phyloP scores from a whole-genome alignment of 1,284 basidiomycete genomes.

The Trichosporon ovoides region DNA sequence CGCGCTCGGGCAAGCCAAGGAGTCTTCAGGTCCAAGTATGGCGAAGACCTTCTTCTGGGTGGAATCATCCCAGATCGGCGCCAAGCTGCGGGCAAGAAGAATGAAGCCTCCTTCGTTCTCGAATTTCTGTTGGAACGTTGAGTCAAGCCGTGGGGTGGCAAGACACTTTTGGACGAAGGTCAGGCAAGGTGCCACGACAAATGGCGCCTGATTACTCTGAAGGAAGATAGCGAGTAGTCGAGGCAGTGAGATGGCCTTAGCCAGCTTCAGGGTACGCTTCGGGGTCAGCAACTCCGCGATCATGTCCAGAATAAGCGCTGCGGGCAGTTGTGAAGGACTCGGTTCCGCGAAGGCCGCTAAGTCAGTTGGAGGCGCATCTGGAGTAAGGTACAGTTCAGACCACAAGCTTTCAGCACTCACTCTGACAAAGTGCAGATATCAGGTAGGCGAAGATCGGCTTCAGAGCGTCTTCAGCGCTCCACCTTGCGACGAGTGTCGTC shows the following conservation, averaged over 20 bases:
- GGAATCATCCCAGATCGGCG: conserved; percentile 34
- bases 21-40: conserved; percentile 22
- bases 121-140: conserved; percentile 42
- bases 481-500: conserved; percentile 34
- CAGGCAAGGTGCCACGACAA: conserved; percentile 40
- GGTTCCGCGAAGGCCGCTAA: conserved; percentile 24
- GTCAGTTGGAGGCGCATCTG: conserved; percentile 3
- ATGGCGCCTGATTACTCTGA: conserved; percentile 42
- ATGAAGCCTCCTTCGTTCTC: conserved; percentile 47
- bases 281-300: conserved; percentile 33
- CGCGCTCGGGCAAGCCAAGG: conserved; percentile 28
- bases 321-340: conserved; percentile 33
- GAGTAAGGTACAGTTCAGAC: not conserved
- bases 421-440: conserved; percentile 71
- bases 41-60: conserved; percentile 34
- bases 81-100: conserved; percentile 35
- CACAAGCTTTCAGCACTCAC: conserved; percentile 42
- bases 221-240: conserved; percentile 47
- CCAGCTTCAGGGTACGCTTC: conserved; percentile 41
- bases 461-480: conserved; percentile 54
- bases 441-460: conserved; percentile 81
- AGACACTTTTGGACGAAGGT: conserved; percentile 38
- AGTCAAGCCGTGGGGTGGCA: conserved; percentile 32
- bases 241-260: conserved; percentile 43
- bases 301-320: conserved; percentile 35